phyloP scores from a whole-genome alignment of 2,329 filamentous ascomycete species.

The Graphilbum sp. region DNA sequence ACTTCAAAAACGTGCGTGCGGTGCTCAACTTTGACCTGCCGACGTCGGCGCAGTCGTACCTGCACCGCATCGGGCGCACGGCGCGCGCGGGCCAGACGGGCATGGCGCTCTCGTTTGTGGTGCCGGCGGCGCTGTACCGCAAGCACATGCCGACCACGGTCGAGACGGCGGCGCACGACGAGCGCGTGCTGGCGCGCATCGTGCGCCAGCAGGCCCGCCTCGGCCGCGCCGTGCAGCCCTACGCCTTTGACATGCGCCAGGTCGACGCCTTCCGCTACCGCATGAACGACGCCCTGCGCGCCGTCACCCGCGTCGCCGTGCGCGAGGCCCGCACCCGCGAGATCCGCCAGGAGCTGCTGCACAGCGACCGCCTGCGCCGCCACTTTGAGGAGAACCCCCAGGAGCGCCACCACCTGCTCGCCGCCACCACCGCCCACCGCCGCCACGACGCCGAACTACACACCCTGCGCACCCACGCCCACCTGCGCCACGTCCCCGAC shows the following conservation, averaged over 20 bases:
- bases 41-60: conserved; percentile 75
- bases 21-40: conserved; percentile 97
- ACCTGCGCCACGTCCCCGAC: conserved; percentile 87
- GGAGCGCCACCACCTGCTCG: conserved; percentile 63
- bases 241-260: conserved; percentile 87
- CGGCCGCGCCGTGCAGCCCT: conserved; percentile 71
- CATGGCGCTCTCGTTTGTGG: conserved; percentile 89
- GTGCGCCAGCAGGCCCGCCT: conserved; percentile 63
- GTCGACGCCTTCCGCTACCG: conserved; percentile 90
- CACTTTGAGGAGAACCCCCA: conserved; percentile 96
- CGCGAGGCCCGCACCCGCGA: conserved; percentile 81
- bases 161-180: conserved; percentile 62
- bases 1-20: conserved; percentile 88
- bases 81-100: conserved; percentile 81
- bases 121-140: conserved; percentile 65
- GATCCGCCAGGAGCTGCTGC: conserved; percentile 74
- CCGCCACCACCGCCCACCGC: too few species aligned
- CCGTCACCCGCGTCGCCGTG: conserved; percentile 78
- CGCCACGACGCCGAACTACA: conserved; percentile 81
- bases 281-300: conserved; percentile 78
- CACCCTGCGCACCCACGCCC: conserved; percentile 67
- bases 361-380: conserved; percentile 83
- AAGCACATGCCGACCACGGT: conserved; percentile 83
- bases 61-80: conserved; percentile 90
- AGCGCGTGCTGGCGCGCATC: conserved; percentile 69